These are phyloP conservation scores for Tieghemiomyces parasiticus DNA, from an alignment of 192 early-diverging fungal species.

Conservation along the genomic window DNA sequence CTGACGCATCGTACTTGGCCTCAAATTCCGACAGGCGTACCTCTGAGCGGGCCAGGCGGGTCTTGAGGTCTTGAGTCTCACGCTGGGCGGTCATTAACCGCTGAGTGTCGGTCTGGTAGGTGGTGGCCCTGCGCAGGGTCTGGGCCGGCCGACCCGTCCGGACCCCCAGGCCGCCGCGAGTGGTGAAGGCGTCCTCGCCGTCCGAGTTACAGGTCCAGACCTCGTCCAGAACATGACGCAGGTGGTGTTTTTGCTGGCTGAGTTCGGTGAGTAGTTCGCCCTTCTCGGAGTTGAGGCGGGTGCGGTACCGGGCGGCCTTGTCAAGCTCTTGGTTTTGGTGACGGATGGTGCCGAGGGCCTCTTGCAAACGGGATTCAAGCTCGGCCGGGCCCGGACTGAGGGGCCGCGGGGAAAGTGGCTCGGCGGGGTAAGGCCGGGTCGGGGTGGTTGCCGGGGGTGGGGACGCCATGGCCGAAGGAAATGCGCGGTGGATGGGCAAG, in stretches of 20 bases:
- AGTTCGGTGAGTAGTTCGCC: background rate
- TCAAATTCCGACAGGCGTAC: background rate
- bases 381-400: background rate
- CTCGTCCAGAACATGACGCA: background rate
- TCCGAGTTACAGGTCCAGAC: slow-evolving; percentile 8
- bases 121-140: background rate
- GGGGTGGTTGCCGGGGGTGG: too few species aligned
- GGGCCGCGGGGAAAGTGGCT: background rate
- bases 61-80: background rate
- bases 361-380: background rate
- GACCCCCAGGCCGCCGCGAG: too few species aligned
- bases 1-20: background rate
- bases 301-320: slow-evolving; percentile 9
- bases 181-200: background rate
- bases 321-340: slow-evolving; percentile 4
- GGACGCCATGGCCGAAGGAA: too few species aligned
- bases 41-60: slow-evolving; percentile 2
- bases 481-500: too few species aligned
- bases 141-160: background rate
- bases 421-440: background rate
- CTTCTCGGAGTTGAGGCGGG: slow-evolving; percentile 8
- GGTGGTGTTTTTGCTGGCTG: background rate
- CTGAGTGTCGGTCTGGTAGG: background rate
- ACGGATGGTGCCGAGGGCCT: slow-evolving; percentile 7
- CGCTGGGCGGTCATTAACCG: background rate